Evolutionary conservation across 495 filamentous ascomycete species (phyloP), one percentile per base, ranked within the genome.

Genomic region (Talaromyces wortmannii): DNA sequence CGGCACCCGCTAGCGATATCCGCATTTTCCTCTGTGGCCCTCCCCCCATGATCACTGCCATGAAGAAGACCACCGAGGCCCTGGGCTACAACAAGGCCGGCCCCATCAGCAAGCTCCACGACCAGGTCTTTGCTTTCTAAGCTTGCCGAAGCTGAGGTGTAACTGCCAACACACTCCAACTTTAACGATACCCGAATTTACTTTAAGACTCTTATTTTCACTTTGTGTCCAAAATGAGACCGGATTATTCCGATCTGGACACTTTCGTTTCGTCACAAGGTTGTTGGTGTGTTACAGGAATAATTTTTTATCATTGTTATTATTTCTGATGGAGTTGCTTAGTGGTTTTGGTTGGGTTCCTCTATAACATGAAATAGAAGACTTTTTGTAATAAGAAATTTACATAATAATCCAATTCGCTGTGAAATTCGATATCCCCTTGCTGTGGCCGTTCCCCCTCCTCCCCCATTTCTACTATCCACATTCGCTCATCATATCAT

Each of bases 121-220:
- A 98, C 70, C 92, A 97, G 72, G 91, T 98, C 61, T 98, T 98
- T 79, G 90, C 70, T 97, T 98, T 79, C 96, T 90, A 77, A 60
- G 32, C 44, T 44, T 4, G 31, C n/a, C 15, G 29, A 7, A 44
- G 47, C 42, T 3, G 10, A 11, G 45, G 31, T 62, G 55, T 53
- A 59, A 36, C 13, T 57, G 56, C 58, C 44, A 53, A 61, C 57
- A 61, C 48, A 62, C 56, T 36, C 43, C 48, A 42, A 23, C 23
- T 23, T 23, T 23, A 23, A 23, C 23, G 1, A 23, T 23, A 23
- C 23, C 23, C 23, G 2, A 43, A 2, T 11, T 43, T 2, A 43
- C 10, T 43, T 11, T 5, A 43, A 43, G 2, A 4, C 40, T 43
- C 10, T 43, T 11, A 43, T 11, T 43, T 11, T 2, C 40, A 43